Evolutionary conservation across 352 stramenopile species (phyloP), one percentile per base, ranked within the genome.

Genomic region (Phytophthora pistaciae): DNA sequence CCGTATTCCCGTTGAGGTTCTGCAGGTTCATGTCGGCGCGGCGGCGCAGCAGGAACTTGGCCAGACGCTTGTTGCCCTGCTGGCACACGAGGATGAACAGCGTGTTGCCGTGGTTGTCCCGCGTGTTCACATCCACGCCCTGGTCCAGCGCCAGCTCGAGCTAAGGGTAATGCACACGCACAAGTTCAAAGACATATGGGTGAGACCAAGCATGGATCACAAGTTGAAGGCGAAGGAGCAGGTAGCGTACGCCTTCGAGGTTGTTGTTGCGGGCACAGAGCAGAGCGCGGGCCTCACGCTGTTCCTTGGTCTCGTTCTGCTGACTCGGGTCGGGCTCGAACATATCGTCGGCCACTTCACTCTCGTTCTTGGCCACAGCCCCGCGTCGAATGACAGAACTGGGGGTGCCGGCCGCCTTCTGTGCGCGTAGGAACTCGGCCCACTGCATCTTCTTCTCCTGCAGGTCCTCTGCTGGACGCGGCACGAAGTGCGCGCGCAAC

Each of bases 1-100:
- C 94, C 27, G 96, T 98, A 80, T 99, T 99, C 42, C 97, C 97
- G 58, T 93, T 87, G 64, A 97, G 72, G 72, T 99, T 99, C 85
- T 99, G 60, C 27, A 91, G 68, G 82, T 99, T 99, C 62, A 99
- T 94, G 61, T 98, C 83, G 21, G 95, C 96, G 29, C 88, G 95
- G 10, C 95, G 91, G 1, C 97, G 83, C 72, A 99, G 78, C 21
- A 99, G 77, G 59, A 99, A 96, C 85, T 99, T 99, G 60, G 83
- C 83, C 29, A 99, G 84, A 31, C 95, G 94, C 78, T 99, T 99
- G 82, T 96, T 97, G 50, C 96, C 97, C 80, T 99, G 88, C 72
- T 99, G 96, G 54, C 85, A 98, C 60, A 95, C 93, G 42, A 99
- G 88, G 31, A 99, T 92, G 58, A 99, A 96, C 3, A 99, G 90